These are phyloP conservation scores for Diutina scorzettiae DNA, from an alignment of 1,139 yeast genomes.

Conservation along the genomic window DNA sequence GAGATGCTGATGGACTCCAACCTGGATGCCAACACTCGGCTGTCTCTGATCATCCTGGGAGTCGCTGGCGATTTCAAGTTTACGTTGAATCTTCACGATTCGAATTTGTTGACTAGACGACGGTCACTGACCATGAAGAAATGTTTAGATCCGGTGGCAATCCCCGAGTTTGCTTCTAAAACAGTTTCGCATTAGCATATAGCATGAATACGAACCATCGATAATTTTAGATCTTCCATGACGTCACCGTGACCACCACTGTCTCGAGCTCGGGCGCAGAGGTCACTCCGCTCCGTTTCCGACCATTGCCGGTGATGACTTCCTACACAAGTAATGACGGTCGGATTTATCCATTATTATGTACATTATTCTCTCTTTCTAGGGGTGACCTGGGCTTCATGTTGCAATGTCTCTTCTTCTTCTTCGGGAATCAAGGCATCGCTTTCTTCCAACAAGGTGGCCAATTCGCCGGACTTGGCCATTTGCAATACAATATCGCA, in stretches of 20 bases:
- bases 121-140: conserved; percentile 9
- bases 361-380: not conserved
- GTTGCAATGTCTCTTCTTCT: conserved; percentile 19
- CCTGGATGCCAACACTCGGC: conserved; percentile 26
- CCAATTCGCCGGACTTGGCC: conserved; percentile 88
- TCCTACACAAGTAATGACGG: no score
- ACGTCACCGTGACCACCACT: no score
- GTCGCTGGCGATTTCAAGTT: conserved; percentile 31
- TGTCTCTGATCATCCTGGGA: conserved; percentile 31
- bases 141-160: not conserved
- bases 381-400: not conserved
- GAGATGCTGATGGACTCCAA: conserved; percentile 7
- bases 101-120: conserved; percentile 29
- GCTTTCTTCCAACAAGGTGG: conserved; percentile 69
- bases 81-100: conserved; percentile 31
- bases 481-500: conserved; percentile 89
- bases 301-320: no score
- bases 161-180: conserved; percentile 1
- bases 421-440: conserved; percentile 75
- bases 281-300: no score
- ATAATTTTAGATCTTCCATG: no score
- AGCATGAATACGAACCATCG: no score
- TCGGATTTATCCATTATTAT: no score
- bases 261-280: no score
- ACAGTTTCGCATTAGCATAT: conserved; percentile 2